These are phyloP conservation scores for Capronia epimyces DNA, from an alignment of 2,329 filamentous ascomycete genomes.

Conservation along the genomic window DNA sequence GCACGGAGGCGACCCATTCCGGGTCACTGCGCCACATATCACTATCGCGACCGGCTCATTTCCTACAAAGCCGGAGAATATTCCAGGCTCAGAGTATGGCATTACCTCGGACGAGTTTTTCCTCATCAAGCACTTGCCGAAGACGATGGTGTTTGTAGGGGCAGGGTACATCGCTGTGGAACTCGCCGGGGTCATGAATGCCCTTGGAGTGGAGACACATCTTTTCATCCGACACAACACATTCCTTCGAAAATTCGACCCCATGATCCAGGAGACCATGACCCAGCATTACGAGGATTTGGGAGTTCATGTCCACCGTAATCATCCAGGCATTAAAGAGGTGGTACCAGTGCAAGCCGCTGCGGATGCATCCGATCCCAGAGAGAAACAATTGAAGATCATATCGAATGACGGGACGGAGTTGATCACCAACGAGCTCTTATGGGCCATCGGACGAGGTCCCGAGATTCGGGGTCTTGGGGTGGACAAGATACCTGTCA, in stretches of 20 bases:
- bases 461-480: slow-evolving; percentile 43
- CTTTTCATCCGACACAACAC: slow-evolving; percentile 47
- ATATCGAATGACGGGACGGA: slow-evolving; percentile 41
- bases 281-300: slow-evolving; percentile 47
- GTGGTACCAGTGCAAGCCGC: slow-evolving; percentile 38
- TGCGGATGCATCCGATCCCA: slow-evolving; percentile 41
- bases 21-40: slow-evolving; percentile 45
- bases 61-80: slow-evolving; percentile 40
- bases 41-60: slow-evolving; percentile 46
- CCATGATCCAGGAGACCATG: slow-evolving; percentile 50
- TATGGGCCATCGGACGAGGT: slow-evolving; percentile 48
- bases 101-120: slow-evolving; percentile 51
- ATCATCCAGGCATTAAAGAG: slow-evolving; percentile 45
- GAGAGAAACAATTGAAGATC: slow-evolving; percentile 45
- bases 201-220: slow-evolving; percentile 47
- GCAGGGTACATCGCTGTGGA: slow-evolving; percentile 50
- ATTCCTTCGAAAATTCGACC: slow-evolving; percentile 49
- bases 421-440: slow-evolving; percentile 45
- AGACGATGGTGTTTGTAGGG: slow-evolving; percentile 47
- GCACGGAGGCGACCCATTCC: slow-evolving; percentile 38
- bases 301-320: slow-evolving; percentile 46
- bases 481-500: slow-evolving; percentile 40
- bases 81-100: slow-evolving; percentile 45
- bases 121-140: slow-evolving; percentile 46
- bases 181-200: slow-evolving; percentile 47